phyloP scores from a whole-genome alignment of 1,284 basidiomycete genomes.

The Porodaedalea pini region DNA sequence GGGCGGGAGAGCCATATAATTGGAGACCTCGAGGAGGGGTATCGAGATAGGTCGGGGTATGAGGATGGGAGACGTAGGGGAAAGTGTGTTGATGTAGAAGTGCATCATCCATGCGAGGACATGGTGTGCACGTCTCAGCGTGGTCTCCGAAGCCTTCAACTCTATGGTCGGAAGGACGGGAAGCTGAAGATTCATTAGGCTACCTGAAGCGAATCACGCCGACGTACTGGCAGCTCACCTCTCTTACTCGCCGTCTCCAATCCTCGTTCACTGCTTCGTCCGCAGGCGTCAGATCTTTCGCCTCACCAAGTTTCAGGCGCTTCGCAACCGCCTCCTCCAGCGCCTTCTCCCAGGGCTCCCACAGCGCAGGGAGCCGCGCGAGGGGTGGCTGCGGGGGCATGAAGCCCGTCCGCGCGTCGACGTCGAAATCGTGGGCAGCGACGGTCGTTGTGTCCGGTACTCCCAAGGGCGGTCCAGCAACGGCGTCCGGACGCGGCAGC shows the following conservation, averaged over 20 bases:
- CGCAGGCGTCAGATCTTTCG: slow-evolving; percentile 33
- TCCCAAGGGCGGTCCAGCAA: slow-evolving; percentile 36
- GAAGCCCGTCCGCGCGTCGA: slow-evolving; percentile 89
- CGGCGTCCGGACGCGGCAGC: slow-evolving; percentile 53
- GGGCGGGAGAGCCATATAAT: slow-evolving; percentile 80
- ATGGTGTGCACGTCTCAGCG: slow-evolving; percentile 79
- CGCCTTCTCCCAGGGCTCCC: slow-evolving; percentile 68
- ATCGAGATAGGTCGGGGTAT: slow-evolving; percentile 76
- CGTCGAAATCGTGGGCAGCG: slow-evolving; percentile 92
- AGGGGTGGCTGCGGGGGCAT: slow-evolving; percentile 82
- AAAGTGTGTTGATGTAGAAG: slow-evolving; percentile 82
- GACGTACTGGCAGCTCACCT: slow-evolving; percentile 40
- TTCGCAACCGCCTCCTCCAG: slow-evolving; percentile 50
- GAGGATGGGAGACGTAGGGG: slow-evolving; percentile 45
- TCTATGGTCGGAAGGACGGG: slow-evolving; percentile 47
- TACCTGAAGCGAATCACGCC: neutral
- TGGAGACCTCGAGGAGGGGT: slow-evolving; percentile 76
- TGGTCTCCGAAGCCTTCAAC: slow-evolving; percentile 56
- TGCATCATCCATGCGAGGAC: slow-evolving; percentile 86
- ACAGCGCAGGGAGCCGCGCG: slow-evolving; percentile 53
- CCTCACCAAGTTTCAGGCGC: slow-evolving; percentile 56
- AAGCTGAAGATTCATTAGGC: slow-evolving; percentile 32
- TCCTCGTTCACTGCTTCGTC: slow-evolving; percentile 38
- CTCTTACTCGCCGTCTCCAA: slow-evolving; percentile 63
- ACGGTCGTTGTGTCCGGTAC: slow-evolving; percentile 81